These are phyloP conservation scores for Erigeron canadensis DNA, from an alignment of 129 eudicot species.

Conservation along the genomic window DNA sequence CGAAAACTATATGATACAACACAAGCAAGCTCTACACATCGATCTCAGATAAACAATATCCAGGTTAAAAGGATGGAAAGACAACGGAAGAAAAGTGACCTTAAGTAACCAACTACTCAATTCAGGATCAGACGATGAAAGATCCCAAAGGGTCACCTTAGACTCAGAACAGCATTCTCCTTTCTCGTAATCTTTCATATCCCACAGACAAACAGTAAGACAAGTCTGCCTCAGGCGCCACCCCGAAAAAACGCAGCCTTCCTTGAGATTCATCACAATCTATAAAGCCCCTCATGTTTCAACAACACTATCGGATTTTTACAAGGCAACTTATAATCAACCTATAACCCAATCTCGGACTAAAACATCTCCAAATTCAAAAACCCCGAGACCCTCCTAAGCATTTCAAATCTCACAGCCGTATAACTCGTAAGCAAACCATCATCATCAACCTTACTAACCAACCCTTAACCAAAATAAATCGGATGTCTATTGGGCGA, in stretches of 20 bases:
- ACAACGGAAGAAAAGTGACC: conserved; percentile 43
- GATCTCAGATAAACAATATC: conserved; percentile 45
- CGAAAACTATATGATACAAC: conserved; percentile 39
- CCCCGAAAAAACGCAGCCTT: conserved; percentile 40
- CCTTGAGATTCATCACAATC: conserved; percentile 44
- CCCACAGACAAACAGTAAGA: conserved; percentile 51
- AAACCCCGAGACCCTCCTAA: conserved; percentile 4
- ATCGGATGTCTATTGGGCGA: conserved; percentile 40
- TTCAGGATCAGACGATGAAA: conserved; percentile 38
- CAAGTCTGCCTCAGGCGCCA: conserved; percentile 27
- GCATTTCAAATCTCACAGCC: conserved; percentile 43
- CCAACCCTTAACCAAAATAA: conserved; percentile 48
- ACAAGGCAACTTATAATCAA: conserved; percentile 33
- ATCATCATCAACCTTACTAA: conserved; percentile 40
- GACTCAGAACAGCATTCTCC: conserved; percentile 46
- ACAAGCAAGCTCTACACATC: conserved; percentile 49
- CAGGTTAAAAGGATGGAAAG: conserved; percentile 45
- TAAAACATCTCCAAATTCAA: conserved; percentile 44
- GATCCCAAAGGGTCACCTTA: conserved; percentile 47
- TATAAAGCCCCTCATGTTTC: conserved; percentile 44
- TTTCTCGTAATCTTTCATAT: conserved; percentile 40
- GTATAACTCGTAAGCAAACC: conserved; percentile 37
- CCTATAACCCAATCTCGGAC: conserved; percentile 49
- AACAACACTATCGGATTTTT: conserved; percentile 31
- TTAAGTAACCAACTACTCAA: conserved; percentile 22